These are phyloP conservation scores for Volvox reticuliferus DNA, from an alignment of 139 green algal species.

Conservation along the genomic window DNA sequence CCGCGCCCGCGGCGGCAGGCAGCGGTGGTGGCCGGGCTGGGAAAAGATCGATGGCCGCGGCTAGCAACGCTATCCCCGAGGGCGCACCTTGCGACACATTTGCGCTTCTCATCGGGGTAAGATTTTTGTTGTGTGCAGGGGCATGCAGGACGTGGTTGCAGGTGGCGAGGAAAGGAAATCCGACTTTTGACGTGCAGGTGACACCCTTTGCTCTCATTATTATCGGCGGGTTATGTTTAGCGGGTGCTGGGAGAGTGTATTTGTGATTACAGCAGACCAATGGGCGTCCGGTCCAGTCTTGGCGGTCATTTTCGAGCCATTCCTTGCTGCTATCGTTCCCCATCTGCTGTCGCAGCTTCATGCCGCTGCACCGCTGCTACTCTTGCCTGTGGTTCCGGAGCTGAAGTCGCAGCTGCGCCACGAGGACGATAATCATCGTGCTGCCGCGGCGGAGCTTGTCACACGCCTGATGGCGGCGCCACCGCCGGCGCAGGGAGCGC, in stretches of 20 bases:
- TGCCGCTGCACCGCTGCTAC: conserved; percentile 32
- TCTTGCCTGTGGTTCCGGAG: conserved; percentile 36
- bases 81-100: conserved; percentile 5
- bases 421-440: conserved; percentile 60
- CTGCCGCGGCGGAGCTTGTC: conserved; percentile 70
- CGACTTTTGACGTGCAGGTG: too few relatives aligned
- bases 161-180: too few relatives aligned
- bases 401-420: conserved; percentile 21
- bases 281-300: too few relatives aligned
- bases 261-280: too few relatives aligned
- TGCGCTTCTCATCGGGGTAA: conserved; percentile 19
- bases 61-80: background rate
- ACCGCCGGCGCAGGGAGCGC: conserved; percentile 22
- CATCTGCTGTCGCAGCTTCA: conserved; percentile 15
- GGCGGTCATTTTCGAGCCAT: too few relatives aligned
- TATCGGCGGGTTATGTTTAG: too few relatives aligned
- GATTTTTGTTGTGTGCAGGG: background rate
- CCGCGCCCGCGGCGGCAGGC: background rate
- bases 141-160: too few relatives aligned
- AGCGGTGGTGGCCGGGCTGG: background rate
- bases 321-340: background rate
- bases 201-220: too few relatives aligned
- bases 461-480: conserved; percentile 66
- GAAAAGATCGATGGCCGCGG: background rate
- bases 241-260: too few relatives aligned